Percentiles rank a stretch among this genome's conserved stretches.
Evolutionary conservation across 2,329 filamentous ascomycete species (phyloP).

Genomic region (Colletotrichum gloeosporioides): DNA sequence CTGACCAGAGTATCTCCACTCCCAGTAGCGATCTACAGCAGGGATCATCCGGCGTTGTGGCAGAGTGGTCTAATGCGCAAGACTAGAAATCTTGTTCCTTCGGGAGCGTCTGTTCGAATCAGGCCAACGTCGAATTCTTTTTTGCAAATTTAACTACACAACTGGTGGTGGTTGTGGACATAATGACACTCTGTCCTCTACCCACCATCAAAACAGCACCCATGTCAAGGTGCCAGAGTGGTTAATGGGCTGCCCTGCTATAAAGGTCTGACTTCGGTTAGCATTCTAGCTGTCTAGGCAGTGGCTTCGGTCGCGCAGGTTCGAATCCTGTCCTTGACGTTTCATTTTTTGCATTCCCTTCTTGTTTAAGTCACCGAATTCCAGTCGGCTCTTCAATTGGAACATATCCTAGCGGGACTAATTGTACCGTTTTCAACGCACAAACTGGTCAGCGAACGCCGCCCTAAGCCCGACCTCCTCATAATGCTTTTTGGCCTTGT

Average conservation of each 20-base stretch:
- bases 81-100: neutral
- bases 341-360: neutral
- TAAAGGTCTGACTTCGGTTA: neutral
- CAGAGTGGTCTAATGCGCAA: neutral
- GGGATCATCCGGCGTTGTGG: neutral
- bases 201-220: neutral
- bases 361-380: neutral
- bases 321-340: neutral
- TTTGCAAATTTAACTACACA: neutral
- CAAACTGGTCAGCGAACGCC: conserved; percentile 25
- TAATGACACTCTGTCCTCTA: neutral
- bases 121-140: neutral
- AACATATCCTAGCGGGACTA: neutral
- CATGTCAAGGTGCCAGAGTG: neutral
- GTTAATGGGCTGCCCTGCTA: neutral
- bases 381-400: neutral
- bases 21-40: neutral
- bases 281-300: neutral
- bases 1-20: neutral
- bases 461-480: conserved; percentile 34
- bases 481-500: conserved; percentile 33
- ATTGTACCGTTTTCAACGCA: neutral
- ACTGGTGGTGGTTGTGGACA: accelerated
- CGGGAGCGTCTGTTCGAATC: neutral
- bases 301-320: conserved; percentile 4